Base-by-base conservation (phyloP, 2,329 filamentous ascomycete species). In the Penicillium sp. region DNA sequence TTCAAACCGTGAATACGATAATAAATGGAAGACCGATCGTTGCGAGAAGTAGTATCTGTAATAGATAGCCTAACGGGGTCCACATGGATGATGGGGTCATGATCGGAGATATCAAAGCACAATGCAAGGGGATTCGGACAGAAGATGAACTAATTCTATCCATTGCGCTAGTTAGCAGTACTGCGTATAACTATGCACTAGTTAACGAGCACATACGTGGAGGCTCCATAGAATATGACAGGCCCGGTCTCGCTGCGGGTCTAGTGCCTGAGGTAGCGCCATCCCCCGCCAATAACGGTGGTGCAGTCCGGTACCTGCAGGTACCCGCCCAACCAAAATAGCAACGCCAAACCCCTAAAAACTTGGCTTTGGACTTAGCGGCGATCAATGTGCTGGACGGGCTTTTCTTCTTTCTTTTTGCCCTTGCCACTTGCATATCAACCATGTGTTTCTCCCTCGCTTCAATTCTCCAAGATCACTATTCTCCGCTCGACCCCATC, bases 41-140 rank as follows among this genome's bases (percentile, higher is more conserved):
- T 25, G 22, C 22, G 22, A 25, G 8, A 7, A 25, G 22, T 25
- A 25, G 22, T 8, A 8, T 25, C 22, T 25, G 22, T n/a, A n/a
- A n/a, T n/a, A n/a, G n/a, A n/a, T n/a, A n/a, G n/a, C n/a, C n/a
- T n/a, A n/a, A n/a, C n/a, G n/a, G 44, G 49, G 22, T 53, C 45
- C 49, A 53, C 55, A n/a, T n/a, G n/a, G n/a, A n/a, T n/a, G 16
- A 49, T 60, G 47, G 52, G 40, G 46, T 60, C 52, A 54, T 52
- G 43, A 45, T 47, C 39, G 18, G 36, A 49, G 41, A 22, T 44
- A 45, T 44, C 49, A 59, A 47, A 36, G 19, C 27, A 10, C 14
- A 4, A 54, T 55, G 55, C 49, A 56, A 58, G 55, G 57, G 47
- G 7, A 13, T 10, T 14, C 30, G 12, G 10, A 3, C 4, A 19